Conservation (phyloP, 352 stramenopile genomes). For the Phytopythium litorale region DNA sequence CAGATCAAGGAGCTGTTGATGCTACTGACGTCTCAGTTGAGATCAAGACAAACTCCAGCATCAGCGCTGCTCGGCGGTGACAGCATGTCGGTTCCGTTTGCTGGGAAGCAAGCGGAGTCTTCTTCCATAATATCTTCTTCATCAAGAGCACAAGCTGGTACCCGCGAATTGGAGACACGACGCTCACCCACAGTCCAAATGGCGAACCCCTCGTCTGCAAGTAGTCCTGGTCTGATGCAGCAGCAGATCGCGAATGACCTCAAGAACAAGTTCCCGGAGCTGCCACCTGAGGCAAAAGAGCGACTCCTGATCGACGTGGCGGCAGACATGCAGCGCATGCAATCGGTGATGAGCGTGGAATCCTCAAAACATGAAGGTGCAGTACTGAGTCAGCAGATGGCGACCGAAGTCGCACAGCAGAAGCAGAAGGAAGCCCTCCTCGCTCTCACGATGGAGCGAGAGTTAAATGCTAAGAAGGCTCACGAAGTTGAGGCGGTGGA, state of each 20-base stretch:
- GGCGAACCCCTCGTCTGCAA: background rate
- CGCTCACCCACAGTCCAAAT: background rate
- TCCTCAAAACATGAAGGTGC: constrained; percentile 39
- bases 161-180: background rate
- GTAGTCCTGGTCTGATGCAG: background rate
- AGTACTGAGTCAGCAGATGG: constrained; percentile 27
- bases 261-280: constrained; percentile 30
- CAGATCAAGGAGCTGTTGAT: constrained; percentile 56
- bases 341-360: constrained; percentile 46
- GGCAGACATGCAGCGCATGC: constrained; percentile 37
- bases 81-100: background rate
- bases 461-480: background rate
- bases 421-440: constrained; percentile 20
- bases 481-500: constrained; percentile 24
- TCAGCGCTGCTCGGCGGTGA: background rate
- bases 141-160: background rate
- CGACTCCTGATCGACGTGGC: constrained; percentile 49
- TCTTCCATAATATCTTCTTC: background rate
- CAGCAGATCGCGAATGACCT: constrained; percentile 19
- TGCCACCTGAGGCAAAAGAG: constrained; percentile 43
- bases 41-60: background rate
- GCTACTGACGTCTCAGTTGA: constrained; percentile 23
- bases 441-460: constrained; percentile 22
- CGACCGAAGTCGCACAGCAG: constrained; percentile 21
- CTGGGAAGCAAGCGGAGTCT: background rate